Percentiles rank a stretch among this genome's conserved stretches.
Conservation (phyloP, 139 green algal species). For the Asterochloris sp. region DNA sequence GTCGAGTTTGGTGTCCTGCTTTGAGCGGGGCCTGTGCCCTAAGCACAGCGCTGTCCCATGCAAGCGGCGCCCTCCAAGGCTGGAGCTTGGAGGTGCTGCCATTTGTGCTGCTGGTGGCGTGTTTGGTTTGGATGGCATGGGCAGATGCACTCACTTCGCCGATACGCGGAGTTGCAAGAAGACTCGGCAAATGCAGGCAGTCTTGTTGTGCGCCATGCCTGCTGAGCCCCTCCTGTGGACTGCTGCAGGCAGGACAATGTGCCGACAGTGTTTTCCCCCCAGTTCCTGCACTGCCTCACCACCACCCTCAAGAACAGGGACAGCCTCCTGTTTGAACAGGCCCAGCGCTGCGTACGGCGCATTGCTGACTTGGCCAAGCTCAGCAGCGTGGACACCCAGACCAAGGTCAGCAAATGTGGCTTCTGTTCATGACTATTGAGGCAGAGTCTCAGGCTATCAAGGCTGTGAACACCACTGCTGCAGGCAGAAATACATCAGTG, state of each 20-base stretch:
- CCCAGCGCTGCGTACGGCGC: constrained; percentile 48
- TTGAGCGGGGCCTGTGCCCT: too few relatives aligned
- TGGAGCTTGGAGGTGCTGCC: neutral
- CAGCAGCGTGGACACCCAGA: neutral
- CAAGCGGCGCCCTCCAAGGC: too few relatives aligned
- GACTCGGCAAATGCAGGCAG: neutral
- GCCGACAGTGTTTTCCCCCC: constrained; percentile 41
- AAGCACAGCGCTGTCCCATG: too few relatives aligned
- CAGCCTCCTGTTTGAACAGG: constrained; percentile 57
- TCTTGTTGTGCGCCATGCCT: neutral
- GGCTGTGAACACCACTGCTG: neutral
- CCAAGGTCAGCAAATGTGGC: neutral
- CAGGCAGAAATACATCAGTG: neutral
- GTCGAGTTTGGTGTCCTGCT: too few relatives aligned
- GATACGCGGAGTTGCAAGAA: neutral
- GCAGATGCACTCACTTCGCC: neutral
- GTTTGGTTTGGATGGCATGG: neutral
- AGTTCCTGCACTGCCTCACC: constrained; percentile 50
- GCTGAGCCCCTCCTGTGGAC: neutral
- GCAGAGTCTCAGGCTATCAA: neutral
- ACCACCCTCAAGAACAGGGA: constrained; percentile 43
- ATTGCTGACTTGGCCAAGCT: constrained; percentile 9
- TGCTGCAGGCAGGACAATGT: constrained; percentile 36
- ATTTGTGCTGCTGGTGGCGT: neutral
- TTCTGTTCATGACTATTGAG: neutral